Conservation (phyloP, 2,329 filamentous ascomycete species). For the Phoma herbarum region DNA sequence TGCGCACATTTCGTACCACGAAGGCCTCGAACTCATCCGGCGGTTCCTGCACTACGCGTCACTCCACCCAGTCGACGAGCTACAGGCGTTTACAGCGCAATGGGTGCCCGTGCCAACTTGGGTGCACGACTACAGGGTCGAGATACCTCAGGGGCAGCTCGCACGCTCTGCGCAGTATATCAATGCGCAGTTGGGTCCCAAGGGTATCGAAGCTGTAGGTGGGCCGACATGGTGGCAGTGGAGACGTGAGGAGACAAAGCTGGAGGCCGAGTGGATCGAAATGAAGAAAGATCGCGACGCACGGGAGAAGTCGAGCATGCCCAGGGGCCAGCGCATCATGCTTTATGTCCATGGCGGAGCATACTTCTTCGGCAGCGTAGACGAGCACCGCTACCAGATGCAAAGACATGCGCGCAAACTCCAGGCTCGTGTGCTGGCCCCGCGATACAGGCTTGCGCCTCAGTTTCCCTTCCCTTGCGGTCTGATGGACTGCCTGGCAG, state of each 20-base stretch:
- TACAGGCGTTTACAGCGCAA: conserved; percentile 90
- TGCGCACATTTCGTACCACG: conserved; percentile 91
- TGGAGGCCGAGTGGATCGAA: conserved; percentile 95
- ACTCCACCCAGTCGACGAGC: conserved; percentile 88
- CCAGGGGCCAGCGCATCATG: conserved; percentile 77
- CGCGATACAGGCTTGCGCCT: conserved; percentile 85
- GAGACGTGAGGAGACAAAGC: conserved; percentile 68
- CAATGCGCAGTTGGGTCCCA: conserved; percentile 76
- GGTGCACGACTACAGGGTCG: conserved; percentile 78
- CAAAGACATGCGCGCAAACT: conserved; percentile 95
- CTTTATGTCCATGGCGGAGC: conserved; percentile 94
- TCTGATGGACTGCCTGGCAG: conserved; percentile 85
- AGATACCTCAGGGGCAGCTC: conserved; percentile 71
- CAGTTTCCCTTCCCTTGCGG: conserved; percentile 97
- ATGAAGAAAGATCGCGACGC: conserved; percentile 84
- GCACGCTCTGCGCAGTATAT: conserved; percentile 71
- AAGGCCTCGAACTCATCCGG: conserved; percentile 86
- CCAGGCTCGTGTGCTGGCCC: conserved; percentile 85
- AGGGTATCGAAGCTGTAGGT: conserved; percentile 80
- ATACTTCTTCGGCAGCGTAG: conserved; percentile 94
- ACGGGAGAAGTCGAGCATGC: conserved; percentile 67
- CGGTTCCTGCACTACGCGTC: conserved; percentile 86
- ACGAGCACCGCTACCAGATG: conserved; percentile 98
- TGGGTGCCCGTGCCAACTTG: conserved; percentile 90
- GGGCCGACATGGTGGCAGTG: conserved; percentile 80